phyloP scores from a whole-genome alignment of 345 rosid species.

The Populus tremula region DNA sequence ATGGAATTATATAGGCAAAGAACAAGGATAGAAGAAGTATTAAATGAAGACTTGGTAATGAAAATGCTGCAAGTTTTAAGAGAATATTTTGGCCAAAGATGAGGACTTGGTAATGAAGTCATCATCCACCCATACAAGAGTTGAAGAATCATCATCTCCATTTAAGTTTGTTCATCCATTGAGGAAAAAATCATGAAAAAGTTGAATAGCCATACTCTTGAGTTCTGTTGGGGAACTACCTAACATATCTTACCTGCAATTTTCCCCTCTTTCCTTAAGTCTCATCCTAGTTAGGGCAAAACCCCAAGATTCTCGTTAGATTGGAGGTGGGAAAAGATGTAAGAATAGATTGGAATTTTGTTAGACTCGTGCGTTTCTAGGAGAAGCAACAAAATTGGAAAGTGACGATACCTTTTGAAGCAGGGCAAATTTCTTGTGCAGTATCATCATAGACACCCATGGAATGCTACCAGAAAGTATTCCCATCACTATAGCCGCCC shows the following conservation, averaged over 20 bases:
- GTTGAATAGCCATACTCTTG: not conserved
- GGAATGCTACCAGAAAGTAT: slow-evolving; percentile 77
- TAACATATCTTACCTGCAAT: not conserved
- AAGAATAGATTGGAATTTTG: not conserved
- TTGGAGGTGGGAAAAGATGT: not conserved
- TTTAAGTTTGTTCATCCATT: too few species aligned
- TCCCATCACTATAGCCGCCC: slow-evolving; percentile 89
- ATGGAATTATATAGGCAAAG: not conserved
- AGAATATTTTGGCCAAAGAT: not conserved
- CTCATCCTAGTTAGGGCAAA: not conserved
- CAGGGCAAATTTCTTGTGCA: slow-evolving; percentile 64
- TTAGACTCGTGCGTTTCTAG: not conserved
- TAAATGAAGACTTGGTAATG: not conserved
- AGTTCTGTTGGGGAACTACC: not conserved
- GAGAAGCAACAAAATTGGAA: not conserved
- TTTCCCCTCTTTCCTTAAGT: not conserved
- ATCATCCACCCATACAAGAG: not conserved
- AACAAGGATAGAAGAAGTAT: not conserved
- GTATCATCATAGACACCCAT: slow-evolving; percentile 94
- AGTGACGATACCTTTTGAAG: slow-evolving; percentile 52
- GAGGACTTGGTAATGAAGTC: not conserved
- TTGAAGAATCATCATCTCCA: too few species aligned
- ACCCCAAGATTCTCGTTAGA: not conserved
- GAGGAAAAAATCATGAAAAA: not conserved
- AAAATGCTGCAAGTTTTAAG: not conserved